Conservation (phyloP, 768 basidiomycete species). For the Saitozyma sp. region DNA sequence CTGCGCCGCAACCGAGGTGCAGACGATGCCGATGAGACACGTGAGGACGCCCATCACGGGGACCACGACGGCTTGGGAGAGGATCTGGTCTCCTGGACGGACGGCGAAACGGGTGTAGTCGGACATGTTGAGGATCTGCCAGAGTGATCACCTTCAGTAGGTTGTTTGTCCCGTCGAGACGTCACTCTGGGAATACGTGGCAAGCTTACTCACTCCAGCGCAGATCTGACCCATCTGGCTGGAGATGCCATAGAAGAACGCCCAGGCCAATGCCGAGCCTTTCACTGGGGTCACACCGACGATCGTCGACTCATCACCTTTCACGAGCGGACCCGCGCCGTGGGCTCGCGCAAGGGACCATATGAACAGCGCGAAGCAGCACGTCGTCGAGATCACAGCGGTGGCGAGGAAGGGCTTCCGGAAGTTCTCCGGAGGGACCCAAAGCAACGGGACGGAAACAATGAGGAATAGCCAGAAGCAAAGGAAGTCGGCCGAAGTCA, state of each 20-base stretch:
- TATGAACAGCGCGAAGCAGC: conserved; percentile 32
- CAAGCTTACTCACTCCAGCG: conserved; percentile 15
- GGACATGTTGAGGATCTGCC: conserved; percentile 35
- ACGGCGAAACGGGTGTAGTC: conserved; percentile 43
- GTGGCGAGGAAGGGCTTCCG: conserved; percentile 34
- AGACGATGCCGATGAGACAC: conserved; percentile 41
- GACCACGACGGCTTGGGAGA: conserved; percentile 13
- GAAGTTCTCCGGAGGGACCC: conserved; percentile 41
- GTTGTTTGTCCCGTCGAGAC: neutral
- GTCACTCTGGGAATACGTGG: neutral
- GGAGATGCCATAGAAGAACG: conserved; percentile 35
- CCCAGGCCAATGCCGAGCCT: conserved; percentile 40
- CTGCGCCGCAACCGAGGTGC: conserved; percentile 40
- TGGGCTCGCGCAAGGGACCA: conserved; percentile 29
- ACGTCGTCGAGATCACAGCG: conserved; percentile 25
- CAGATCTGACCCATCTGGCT: conserved; percentile 30
- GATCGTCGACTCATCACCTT: conserved; percentile 11
- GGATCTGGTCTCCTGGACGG: conserved; percentile 31
- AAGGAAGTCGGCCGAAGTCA: conserved; percentile 39
- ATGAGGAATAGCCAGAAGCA: conserved; percentile 37
- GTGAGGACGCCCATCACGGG: conserved; percentile 28
- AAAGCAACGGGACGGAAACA: conserved; percentile 31
- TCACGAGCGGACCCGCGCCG: conserved; percentile 39
- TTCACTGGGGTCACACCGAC: conserved; percentile 24
- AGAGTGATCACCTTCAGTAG: neutral